Base-by-base conservation (phyloP, 768 basidiomycete species). In the Pisolithus microcarpus region DNA sequence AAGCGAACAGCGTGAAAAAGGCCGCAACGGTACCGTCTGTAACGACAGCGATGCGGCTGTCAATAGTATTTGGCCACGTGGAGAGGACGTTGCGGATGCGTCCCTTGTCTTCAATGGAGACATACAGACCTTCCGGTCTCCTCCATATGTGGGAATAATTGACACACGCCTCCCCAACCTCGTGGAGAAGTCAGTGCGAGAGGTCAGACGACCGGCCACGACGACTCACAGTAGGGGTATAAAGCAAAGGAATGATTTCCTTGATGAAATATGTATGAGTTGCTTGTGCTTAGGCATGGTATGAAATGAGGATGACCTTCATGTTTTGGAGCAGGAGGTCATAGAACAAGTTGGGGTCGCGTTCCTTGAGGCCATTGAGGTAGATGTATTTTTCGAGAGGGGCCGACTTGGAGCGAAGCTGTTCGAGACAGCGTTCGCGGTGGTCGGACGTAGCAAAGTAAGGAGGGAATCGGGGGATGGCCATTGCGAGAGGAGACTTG, bases 351-450 rank as follows among this genome's bases (percentile, higher is more conserved):
- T 75, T 72, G 26, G 79, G 67, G 58, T 87, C 80, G 53, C 81
- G 75, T 31, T 75, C 72, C 56, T 86, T 79, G 59, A 88, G 73
- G 9, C 76, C 76, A 37, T 75, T 77, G 52, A 88, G 75, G 64
- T 80, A 87, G 54, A 85, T 82, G 67, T 88, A 84, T 62, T 85
- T 81, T 52, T 87, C 82, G 46, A 87, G 72, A 21, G 74, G 68
- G 49, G 69, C 67, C 1, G 67, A 51, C 65, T 84, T 84, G 59
- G 78, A 75, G 50, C 80, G 77, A 18, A 84, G 68, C 62, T 83
- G 82, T 3, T 62, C 66, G 2, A 84, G 73, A 61, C 78, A 79
- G 54, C 82, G 73, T 51, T 76, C 74, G 31, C 70, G 72, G 56
- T 83, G 82, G 62, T 79, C 73, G 30, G 76, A 76, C 48, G 62